phyloP scores from a whole-genome alignment of 805 yeast genomes.

The Ogataea ganodermae region DNA sequence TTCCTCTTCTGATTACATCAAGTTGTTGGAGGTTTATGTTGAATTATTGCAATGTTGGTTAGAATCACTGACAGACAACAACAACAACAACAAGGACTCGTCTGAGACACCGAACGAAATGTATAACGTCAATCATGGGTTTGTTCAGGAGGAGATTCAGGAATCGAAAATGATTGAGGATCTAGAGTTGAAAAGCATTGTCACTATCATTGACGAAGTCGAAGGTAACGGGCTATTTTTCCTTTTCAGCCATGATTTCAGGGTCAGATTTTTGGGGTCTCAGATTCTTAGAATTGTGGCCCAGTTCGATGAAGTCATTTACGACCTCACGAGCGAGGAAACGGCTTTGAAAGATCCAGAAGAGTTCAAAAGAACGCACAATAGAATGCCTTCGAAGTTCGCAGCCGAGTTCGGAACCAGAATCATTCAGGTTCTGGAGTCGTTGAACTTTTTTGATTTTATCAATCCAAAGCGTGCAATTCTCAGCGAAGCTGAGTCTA shows the following conservation, averaged over 20 bases:
- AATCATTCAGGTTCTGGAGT: constrained; percentile 73
- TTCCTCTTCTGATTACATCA: constrained; percentile 61
- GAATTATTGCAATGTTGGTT: constrained; percentile 85
- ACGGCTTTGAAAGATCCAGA: constrained; percentile 12
- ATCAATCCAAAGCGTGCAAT: constrained; percentile 52
- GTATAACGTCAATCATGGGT: constrained; percentile 38
- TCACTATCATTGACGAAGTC: constrained; percentile 88
- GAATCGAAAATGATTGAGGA: constrained; percentile 56
- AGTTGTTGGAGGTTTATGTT: constrained; percentile 67
- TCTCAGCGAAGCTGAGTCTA: constrained; percentile 75
- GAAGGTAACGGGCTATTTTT: constrained; percentile 96
- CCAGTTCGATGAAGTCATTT: constrained; percentile 84
- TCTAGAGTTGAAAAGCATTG: constrained; percentile 73
- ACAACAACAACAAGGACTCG: constrained; percentile 27
- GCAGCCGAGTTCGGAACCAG: constrained; percentile 80
- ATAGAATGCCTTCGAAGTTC: constrained; percentile 65
- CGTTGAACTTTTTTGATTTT: constrained; percentile 64
- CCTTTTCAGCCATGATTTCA: constrained; percentile 82
- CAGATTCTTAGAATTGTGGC: constrained; percentile 74
- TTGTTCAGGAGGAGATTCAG: constrained; percentile 42
- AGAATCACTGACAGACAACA: constrained; percentile 50
- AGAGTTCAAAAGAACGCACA: constrained; percentile 40
- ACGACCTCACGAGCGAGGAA: constrained; percentile 41
- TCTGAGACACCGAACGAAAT: constrained; percentile 35
- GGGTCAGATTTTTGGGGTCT: constrained; percentile 73